Conservation (phyloP, 1,139 yeast genomes). For the Yamadazyma spencermartinsiae region DNA sequence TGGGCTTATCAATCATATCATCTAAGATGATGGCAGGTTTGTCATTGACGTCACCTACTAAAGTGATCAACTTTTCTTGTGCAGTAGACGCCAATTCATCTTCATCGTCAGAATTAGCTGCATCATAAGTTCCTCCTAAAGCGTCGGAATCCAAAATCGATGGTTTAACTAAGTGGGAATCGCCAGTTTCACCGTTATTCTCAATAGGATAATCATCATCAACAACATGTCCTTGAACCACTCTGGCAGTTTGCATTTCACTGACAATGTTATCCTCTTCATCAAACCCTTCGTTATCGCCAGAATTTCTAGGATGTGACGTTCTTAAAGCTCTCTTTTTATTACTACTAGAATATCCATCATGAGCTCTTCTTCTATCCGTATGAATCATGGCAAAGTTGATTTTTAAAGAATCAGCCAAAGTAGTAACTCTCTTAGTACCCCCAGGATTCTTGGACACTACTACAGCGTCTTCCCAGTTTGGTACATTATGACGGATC, state of each 20-base stretch:
- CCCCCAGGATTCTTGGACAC: slow-evolving; percentile 99
- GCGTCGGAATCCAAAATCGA: slow-evolving; percentile 48
- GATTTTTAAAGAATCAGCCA: slow-evolving; percentile 92
- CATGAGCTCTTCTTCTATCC: slow-evolving; percentile 88
- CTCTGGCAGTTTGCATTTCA: slow-evolving; percentile 93
- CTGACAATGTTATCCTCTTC: slow-evolving; percentile 73
- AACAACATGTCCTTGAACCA: slow-evolving; percentile 96
- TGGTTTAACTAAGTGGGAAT: slow-evolving; percentile 14
- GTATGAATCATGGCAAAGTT: slow-evolving; percentile 99
- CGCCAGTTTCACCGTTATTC: slow-evolving; percentile 2
- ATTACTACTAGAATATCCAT: slow-evolving; percentile 49
- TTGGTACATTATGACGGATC: slow-evolving; percentile 88
- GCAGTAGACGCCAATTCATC: slow-evolving; percentile 69
- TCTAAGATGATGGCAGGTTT: slow-evolving; percentile 92
- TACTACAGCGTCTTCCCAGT: slow-evolving; percentile 78
- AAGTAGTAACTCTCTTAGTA: slow-evolving; percentile 93
- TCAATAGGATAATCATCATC: slow-evolving; percentile 66
- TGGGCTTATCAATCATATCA: slow-evolving; percentile 96
- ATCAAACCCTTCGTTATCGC: slow-evolving; percentile 42
- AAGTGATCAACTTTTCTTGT: slow-evolving; percentile 87
- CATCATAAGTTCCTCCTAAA: slow-evolving; percentile 83
- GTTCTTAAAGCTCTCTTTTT: slow-evolving; percentile 38
- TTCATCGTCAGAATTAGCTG: slow-evolving; percentile 76
- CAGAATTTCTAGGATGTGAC: slow-evolving; percentile 14
- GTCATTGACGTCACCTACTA: slow-evolving; percentile 92